Base-by-base conservation (phyloP, 345 rosid species). In the Schrenkiella parvula region DNA sequence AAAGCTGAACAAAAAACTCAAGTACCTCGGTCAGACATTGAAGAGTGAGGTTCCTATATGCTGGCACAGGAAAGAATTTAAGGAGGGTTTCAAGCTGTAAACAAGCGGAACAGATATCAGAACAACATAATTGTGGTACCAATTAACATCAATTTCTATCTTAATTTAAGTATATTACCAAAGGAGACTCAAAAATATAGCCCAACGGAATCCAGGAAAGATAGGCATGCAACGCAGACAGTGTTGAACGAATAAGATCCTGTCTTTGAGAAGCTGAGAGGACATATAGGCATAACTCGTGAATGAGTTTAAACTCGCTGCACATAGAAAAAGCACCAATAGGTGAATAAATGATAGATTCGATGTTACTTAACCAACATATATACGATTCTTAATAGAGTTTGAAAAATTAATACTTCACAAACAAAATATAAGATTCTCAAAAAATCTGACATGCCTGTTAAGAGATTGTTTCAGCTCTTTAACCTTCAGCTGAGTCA, bases 131-230 rank as follows among this genome's bases (percentile, higher is more conserved):
- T 12, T 18, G n/a, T 35, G 53, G 62, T 46, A 61, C 66, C 67
- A 74, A n/a, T 39, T 35, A 62, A 79, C 12, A 81, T 34, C 42
- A 47, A 39, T 56, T 52, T 25, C 62, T 39, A 46, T 44, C 46
- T 68, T 54, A 35, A 43, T 44, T 53, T 4, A 61, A 39, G 68
- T 38, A 37, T 78, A 84, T 66, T 86, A 92, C 99, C 93, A 92
- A 63, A 58, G 96, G 88, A 35, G 99, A 95, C 79, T 95, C 99
- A 86, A 95, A 95, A 77, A 95, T 95, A 80, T 95, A 95, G 76
- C 98, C 99, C 82, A 95, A 68, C 2, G 99, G 99, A 71, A 95
- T 95, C 99, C 99, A 92, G 4, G 99, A 95, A 77, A 95, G 98
- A 75, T 90, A 95, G 68, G 98, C 99, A 84, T 92, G 99, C 82